Evolutionary conservation across 495 filamentous ascomycete species (phyloP), one percentile per base, ranked within the genome.

Genomic region (Cenococcum geophilum): DNA sequence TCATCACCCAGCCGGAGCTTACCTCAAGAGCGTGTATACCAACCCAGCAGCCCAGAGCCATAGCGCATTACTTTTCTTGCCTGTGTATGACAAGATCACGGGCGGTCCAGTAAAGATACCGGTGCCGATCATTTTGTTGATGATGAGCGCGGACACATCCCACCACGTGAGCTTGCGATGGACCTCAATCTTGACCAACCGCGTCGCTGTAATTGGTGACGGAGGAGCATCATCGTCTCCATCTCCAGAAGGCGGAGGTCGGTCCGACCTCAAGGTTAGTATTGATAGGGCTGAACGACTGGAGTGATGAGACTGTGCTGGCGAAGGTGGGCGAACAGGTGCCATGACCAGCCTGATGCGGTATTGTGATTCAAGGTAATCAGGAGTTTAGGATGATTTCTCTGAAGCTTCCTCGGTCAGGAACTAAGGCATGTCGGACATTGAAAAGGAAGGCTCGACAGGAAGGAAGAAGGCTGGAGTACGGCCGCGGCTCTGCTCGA

Each of bases 91-190:
- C 55, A 71, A 43, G 16, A 71, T 58, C 10, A 54, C 43, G 1
- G 53, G 57, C 4, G 69, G 69, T 51, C 63, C 70, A 12, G 69
- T 63, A 25, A 71, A 71, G 9, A 71, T 70, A n/a, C 69, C 69
- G 16, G 68, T 71, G 4, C 69, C 69, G 42, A 71, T 71, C 68
- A 71, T 71, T 35, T 68, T 71, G 27, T 63, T 70, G 21, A 71
- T 60, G 49, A 71, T 71, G 10, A 71, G 58, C 25, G 68, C 61
- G 14, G 36, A 40, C 6, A 40, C 36, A 40, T 40, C 36, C 36
- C 36, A 40, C 36, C 36, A 40, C 8, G 36, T 40, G 36, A 40
- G 36, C 14, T 40, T 40, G 6, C 36, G 36, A 40, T 40, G 36
- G 8, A 40, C 36, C 14, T 40, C 36, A 14, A 40, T 40, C 14